These are phyloP conservation scores for Furcasterigmium sp. DNA, from an alignment of 2,329 filamentous ascomycete species.

Conservation along the genomic window DNA sequence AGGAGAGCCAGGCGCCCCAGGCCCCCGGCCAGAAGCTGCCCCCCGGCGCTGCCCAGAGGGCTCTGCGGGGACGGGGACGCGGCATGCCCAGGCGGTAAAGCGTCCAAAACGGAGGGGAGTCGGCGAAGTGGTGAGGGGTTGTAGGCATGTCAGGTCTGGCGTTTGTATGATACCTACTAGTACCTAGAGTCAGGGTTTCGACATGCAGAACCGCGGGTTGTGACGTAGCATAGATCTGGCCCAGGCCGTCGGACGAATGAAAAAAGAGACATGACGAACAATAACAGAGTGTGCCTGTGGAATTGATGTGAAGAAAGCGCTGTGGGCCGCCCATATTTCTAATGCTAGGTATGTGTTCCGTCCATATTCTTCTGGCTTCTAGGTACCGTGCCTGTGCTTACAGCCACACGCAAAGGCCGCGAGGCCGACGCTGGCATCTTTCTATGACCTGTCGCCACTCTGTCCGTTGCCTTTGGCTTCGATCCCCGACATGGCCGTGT, in stretches of 20 bases:
- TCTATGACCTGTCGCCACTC: neutral
- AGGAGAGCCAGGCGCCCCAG: slow-evolving; percentile 83
- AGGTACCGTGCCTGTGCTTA: no score
- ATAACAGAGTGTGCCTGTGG: no score
- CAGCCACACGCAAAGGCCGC: no score
- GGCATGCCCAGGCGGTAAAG: slow-evolving; percentile 82
- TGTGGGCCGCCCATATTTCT: no score
- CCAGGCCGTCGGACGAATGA: no score
- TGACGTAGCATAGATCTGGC: neutral
- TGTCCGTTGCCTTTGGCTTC: neutral
- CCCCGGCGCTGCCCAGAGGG: slow-evolving; percentile 81
- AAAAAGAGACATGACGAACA: no score
- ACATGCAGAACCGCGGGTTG: neutral
- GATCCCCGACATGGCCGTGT: neutral
- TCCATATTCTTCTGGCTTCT: no score
- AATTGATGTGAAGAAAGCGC: no score
- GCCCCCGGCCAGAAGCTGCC: slow-evolving; percentile 71
- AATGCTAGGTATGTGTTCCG: no score
- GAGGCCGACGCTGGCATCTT: no score
- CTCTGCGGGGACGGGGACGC: slow-evolving; percentile 74
- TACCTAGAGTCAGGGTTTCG: neutral
- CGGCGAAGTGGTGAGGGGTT: slow-evolving; percentile 6
- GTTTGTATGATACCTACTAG: slow-evolving; percentile 15
- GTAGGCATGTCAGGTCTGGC: slow-evolving; percentile 10
- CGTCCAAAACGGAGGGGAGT: slow-evolving; percentile 5